Percentiles rank a stretch among this genome's conserved stretches.
phyloP scores from a whole-genome alignment of 2,329 filamentous ascomycete species.

The Xylaria sp. region DNA sequence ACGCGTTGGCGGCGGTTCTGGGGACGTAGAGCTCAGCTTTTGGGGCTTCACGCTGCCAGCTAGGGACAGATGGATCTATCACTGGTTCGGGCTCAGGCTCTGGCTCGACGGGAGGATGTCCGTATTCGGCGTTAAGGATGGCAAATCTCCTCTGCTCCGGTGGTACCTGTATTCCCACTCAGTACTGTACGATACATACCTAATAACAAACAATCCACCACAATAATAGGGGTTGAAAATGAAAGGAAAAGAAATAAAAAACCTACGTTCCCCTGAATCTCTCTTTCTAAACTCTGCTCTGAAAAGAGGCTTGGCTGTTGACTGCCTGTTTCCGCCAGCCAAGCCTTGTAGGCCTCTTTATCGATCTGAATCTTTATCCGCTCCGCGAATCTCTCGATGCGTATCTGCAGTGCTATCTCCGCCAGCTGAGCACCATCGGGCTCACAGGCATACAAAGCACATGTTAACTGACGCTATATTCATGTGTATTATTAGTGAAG shows the following conservation, averaged over 20 bases:
- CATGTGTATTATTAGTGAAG: neutral
- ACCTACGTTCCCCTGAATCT: conserved; percentile 23
- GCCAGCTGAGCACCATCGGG: conserved; percentile 15
- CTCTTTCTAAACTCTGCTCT: conserved; percentile 24
- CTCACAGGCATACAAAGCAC: conserved; percentile 13
- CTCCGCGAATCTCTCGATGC: conserved; percentile 28
- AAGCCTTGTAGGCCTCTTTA: conserved; percentile 25
- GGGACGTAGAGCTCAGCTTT: conserved; percentile 31
- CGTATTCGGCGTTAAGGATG: conserved; percentile 13
- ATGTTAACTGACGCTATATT: conserved; percentile 12
- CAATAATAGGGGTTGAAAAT: neutral
- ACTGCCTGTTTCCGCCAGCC: conserved; percentile 20
- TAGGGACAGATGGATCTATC: conserved; percentile 23
- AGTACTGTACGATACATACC: neutral
- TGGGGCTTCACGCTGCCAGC: conserved; percentile 32
- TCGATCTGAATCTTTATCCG: conserved; percentile 28
- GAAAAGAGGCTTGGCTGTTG: conserved; percentile 23
- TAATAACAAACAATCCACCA: no score
- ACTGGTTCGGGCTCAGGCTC: neutral
- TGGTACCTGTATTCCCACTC: conserved; percentile 7
- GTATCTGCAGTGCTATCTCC: conserved; percentile 24
- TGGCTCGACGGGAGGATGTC: conserved; percentile 6
- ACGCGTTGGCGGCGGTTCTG: conserved; percentile 13
- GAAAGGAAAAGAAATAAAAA: neutral
- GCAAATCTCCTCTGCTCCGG: conserved; percentile 15